Evolutionary conservation across 345 rosid species (phyloP).

Genomic region (Eutrema japonicum): DNA sequence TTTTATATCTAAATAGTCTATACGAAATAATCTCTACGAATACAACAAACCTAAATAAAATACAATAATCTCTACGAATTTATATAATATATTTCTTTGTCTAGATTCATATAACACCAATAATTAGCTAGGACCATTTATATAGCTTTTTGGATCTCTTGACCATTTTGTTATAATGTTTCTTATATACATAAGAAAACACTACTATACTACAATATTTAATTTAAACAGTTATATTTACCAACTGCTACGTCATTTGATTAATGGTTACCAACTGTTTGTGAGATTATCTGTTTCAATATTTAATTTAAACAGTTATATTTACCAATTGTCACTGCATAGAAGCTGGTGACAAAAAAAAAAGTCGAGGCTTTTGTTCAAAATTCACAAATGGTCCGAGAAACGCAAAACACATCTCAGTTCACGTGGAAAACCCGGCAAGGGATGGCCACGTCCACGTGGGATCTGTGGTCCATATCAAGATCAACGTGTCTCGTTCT

Average conservation of each 20-base stretch:
- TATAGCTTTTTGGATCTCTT: constrained; percentile 17
- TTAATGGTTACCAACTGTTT: not conserved
- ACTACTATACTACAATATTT: not conserved
- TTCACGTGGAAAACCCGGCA: constrained; percentile 43
- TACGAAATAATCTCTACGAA: too few species aligned
- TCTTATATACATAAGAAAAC: not conserved
- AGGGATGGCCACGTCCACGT: constrained; percentile 46
- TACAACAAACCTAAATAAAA: too few species aligned
- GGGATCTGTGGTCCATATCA: constrained; percentile 45
- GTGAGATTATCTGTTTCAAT: not conserved
- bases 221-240: not conserved
- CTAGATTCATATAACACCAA: constrained; percentile 15
- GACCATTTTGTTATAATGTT: constrained; percentile 1
- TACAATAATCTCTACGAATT: not conserved
- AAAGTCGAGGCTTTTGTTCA: not conserved
- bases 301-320: too few species aligned
- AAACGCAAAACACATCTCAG: constrained; percentile 24
- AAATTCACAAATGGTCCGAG: constrained; percentile 17
- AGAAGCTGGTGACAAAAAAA: not conserved
- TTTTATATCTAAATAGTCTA: not conserved
- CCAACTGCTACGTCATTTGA: not conserved
- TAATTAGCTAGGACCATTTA: constrained; percentile 8
- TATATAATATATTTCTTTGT: not conserved
- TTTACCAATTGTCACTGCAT: too few species aligned
- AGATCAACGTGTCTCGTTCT: constrained; percentile 24